Evolutionary conservation across 176 grass and related monocot species (phyloP).

Genomic region (Carex myosuroides): DNA sequence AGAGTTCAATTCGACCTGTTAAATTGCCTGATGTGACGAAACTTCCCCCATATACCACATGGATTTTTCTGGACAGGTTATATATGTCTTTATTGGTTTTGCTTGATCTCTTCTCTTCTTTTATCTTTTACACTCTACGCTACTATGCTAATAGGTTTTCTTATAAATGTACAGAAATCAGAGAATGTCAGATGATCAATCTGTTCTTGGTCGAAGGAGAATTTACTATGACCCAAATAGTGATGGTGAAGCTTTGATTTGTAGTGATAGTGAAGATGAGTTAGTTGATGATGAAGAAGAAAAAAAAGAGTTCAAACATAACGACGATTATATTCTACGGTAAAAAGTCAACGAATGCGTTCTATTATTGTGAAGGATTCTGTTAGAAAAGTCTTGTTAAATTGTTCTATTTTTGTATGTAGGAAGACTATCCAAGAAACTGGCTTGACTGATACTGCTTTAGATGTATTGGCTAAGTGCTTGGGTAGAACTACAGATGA

Average conservation of each 20-base stretch:
- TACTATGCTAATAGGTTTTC: conserved; percentile 1
- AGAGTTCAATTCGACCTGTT: conserved; percentile 51
- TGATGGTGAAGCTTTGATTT: conserved; percentile 77
- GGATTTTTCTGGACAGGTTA: conserved; percentile 90
- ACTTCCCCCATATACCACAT: conserved; percentile 75
- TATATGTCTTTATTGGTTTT: neutral
- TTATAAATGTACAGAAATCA: conserved; percentile 54
- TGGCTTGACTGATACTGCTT: conserved; percentile 59
- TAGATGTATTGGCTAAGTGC: conserved; percentile 53
- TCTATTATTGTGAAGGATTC: neutral
- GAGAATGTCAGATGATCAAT: conserved; percentile 88
- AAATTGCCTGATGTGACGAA: conserved; percentile 55
- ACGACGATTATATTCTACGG: conserved; percentile 77
- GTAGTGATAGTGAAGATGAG: conserved; percentile 89
- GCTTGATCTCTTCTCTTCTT: neutral
- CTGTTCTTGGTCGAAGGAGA: conserved; percentile 73
- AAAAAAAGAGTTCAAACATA: conserved; percentile 58
- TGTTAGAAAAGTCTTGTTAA: neutral
- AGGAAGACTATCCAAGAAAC: conserved; percentile 80
- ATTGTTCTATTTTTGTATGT: neutral
- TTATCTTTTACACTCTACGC: neutral
- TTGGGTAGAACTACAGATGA: conserved; percentile 59
- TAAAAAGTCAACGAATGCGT: conserved; percentile 14
- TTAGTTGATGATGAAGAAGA: conserved; percentile 65
- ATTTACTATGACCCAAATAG: conserved; percentile 84